Percentiles rank a stretch among this genome's conserved stretches.
These are phyloP conservation scores for Colletotrichum orchidophilum DNA, from an alignment of 2,329 filamentous ascomycete genomes.

Conservation along the genomic window DNA sequence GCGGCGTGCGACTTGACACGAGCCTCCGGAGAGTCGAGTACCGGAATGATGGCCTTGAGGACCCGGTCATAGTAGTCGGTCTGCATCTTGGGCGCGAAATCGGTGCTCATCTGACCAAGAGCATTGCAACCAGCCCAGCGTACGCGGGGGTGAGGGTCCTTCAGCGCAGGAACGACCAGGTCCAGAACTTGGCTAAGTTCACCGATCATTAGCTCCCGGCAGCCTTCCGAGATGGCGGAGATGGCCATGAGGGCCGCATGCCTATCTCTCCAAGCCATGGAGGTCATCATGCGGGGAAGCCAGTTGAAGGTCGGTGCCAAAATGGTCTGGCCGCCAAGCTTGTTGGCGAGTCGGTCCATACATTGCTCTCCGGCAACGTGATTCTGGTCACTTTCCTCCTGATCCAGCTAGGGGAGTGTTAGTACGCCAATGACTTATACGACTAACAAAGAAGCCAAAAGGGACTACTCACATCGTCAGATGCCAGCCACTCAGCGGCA, in stretches of 20 bases:
- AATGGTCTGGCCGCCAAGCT: slow-evolving; percentile 93
- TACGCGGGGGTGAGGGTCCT: slow-evolving; percentile 91
- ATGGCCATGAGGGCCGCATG: slow-evolving; percentile 99
- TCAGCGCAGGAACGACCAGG: slow-evolving; percentile 90
- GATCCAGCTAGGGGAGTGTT: slow-evolving; percentile 72
- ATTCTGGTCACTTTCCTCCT: slow-evolving; percentile 96
- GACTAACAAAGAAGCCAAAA: background rate
- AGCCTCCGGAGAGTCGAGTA: slow-evolving; percentile 87
- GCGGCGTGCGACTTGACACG: slow-evolving; percentile 97
- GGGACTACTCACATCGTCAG: slow-evolving; percentile 79
- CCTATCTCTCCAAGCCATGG: slow-evolving; percentile 91
- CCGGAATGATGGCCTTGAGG: slow-evolving; percentile 90
- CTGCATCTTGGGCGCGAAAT: slow-evolving; percentile 98
- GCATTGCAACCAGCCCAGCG: slow-evolving; percentile 98
- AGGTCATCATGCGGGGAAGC: slow-evolving; percentile 98
- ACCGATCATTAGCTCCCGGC: slow-evolving; percentile 92
- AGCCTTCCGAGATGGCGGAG: slow-evolving; percentile 97
- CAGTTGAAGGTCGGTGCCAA: slow-evolving; percentile 94
- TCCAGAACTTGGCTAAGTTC: slow-evolving; percentile 95
- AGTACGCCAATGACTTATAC: slow-evolving; percentile 34
- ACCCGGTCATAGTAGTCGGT: slow-evolving; percentile 91
- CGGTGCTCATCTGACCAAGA: slow-evolving; percentile 99
- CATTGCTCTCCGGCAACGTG: slow-evolving; percentile 98
- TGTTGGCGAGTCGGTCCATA: slow-evolving; percentile 97
- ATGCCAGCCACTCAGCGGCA: slow-evolving; percentile 90